Conservation (phyloP, 176 grass and related monocot species). For the Miscanthus lutarioriparius region DNA sequence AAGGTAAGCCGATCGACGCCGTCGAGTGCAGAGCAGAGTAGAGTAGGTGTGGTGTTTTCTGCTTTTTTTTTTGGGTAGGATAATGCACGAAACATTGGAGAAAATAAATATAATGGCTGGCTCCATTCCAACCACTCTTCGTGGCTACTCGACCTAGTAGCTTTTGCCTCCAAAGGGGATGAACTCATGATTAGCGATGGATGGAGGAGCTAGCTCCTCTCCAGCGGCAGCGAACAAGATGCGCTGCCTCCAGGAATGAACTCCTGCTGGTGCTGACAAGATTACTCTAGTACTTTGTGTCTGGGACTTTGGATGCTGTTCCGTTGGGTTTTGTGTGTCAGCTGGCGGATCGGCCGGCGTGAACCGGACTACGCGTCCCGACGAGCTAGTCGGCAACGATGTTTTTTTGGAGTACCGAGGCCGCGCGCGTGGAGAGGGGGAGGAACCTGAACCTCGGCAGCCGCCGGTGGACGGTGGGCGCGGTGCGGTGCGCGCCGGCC, state of each 20-base stretch:
- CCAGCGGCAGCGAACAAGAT: neutral
- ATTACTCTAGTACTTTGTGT: neutral
- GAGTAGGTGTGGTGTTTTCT: conserved; percentile 9
- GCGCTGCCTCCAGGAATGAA: conserved; percentile 21
- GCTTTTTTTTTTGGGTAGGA: neutral
- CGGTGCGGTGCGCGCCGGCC: conserved; percentile 5
- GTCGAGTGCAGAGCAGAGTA: neutral
- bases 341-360: neutral
- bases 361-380: neutral
- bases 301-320: neutral
- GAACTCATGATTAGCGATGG: conserved; percentile 7
- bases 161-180: neutral
- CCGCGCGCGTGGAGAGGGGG: neutral
- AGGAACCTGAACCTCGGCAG: neutral
- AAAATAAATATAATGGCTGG: neutral
- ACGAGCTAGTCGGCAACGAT: neutral
- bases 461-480: conserved; percentile 29
- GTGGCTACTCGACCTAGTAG: neutral
- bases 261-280: neutral
- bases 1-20: no score
- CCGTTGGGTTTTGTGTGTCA: neutral
- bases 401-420: neutral
- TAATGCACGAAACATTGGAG: neutral
- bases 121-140: neutral
- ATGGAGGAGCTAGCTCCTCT: neutral